Conservation (phyloP, 2,329 filamentous ascomycete species). For the Beauveria australis region DNA sequence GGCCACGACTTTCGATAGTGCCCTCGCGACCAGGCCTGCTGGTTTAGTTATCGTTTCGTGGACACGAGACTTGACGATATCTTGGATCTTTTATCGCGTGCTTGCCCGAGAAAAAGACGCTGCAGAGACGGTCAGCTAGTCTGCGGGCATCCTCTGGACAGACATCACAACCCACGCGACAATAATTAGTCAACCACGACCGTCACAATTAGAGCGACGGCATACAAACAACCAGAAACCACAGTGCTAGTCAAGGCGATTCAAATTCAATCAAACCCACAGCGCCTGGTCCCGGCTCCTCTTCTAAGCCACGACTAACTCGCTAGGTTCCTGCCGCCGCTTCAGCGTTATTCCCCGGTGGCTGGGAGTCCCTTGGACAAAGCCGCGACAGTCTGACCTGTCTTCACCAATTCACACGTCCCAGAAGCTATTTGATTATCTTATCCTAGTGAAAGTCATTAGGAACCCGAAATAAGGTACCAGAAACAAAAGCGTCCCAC, state of each 20-base stretch:
- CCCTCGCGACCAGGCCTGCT: background rate
- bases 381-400: background rate
- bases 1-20: background rate
- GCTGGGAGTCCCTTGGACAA: slow-evolving; percentile 6
- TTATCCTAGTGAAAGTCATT: background rate
- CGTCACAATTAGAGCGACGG: background rate
- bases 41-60: background rate
- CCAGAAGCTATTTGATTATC: background rate
- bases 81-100: background rate
- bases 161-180: background rate
- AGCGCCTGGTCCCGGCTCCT: slow-evolving; percentile 1
- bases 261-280: slow-evolving; percentile 5
- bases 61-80: background rate
- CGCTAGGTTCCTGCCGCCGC: slow-evolving; percentile 5
- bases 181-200: background rate
- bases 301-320: slow-evolving; percentile 4
- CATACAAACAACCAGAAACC: background rate
- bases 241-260: background rate
- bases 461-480: background rate
- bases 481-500: slow-evolving; percentile 2
- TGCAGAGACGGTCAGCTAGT: background rate
- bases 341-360: slow-evolving; percentile 2
- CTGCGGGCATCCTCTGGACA: background rate
- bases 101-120: background rate
- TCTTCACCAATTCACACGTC: background rate